Conservation (phyloP, 768 basidiomycete genomes). For the Suillus clintonianus region DNA sequence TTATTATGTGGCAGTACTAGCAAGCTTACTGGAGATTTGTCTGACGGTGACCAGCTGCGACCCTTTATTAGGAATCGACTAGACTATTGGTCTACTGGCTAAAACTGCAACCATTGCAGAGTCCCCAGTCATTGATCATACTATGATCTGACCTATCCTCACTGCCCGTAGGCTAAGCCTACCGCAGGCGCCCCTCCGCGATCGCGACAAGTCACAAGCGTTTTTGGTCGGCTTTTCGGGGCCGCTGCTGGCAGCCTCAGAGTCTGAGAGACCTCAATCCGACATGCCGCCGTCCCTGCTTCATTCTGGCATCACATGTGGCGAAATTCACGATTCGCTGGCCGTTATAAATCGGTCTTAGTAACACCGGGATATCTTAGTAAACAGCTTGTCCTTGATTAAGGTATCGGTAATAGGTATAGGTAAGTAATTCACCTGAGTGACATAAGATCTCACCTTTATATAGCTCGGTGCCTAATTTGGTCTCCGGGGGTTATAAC, state of each 20-base stretch:
- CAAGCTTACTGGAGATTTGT: neutral
- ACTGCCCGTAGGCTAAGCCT: neutral
- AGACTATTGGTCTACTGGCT: neutral
- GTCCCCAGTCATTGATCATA: neutral
- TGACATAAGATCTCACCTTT: too few species aligned
- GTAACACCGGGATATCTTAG: neutral
- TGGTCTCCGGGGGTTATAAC: too few species aligned
- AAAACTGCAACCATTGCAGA: neutral
- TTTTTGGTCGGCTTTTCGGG: neutral
- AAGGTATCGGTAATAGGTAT: too few species aligned
- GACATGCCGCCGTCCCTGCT: neutral
- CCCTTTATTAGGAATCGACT: neutral
- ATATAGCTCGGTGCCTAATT: too few species aligned
- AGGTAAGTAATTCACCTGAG: neutral
- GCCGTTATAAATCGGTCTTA: neutral
- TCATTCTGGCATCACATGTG: neutral
- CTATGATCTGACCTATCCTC: neutral
- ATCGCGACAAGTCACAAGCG: neutral
- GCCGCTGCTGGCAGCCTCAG: neutral
- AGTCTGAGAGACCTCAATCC: neutral
- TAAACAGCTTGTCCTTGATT: too few species aligned
- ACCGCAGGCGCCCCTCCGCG: neutral
- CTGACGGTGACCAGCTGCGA: neutral
- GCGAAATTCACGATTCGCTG: neutral
- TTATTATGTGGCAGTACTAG: neutral